Evolutionary conservation across 78 protist genomes (phyloP), one percentile per base, ranked within the genome.

Genomic region (Ministeria vibrans): DNA sequence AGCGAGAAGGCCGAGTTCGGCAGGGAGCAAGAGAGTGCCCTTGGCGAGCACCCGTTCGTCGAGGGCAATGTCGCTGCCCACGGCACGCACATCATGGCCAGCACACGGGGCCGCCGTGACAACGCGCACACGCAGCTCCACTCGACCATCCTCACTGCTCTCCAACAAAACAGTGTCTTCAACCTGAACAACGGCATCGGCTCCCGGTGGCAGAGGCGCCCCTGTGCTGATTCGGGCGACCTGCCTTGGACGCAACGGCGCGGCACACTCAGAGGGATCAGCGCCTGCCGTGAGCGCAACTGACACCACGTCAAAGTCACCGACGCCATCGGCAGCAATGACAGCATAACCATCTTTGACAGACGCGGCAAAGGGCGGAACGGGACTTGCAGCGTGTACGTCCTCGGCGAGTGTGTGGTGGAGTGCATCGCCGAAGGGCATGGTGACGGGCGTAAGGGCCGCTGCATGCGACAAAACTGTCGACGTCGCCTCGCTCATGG

Each of bases 301-400:
- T n/a, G n/a, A n/a, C 0, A 39, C 49, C 49, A 41, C 44, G 0
- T 7, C 55, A 4, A 36, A 63, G 45, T 0, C 55, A 32, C 80
- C 85, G 0, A 34, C 64, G 46, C 70, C 83, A 23, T 87, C 84
- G 23, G 68, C 41, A 9, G 87, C 62, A 4, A 34, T 27, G 45
- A 88, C 84, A 6, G 92, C 92, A 68, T 84, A 88, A 27, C 92
- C 92, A 34, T 88, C 92, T 82, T 79, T 88, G 70, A 88, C 71
- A 22, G 86, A 76, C 32, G 92, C 85, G 6, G 63, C 79, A 41
- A 84, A 83, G 27, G 88, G 76, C 3, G 92, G 92, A 23, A 64
- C 36, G 27, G 77, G 46, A 7, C 6, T 32, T 0, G 41, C 39
- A 0, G 88, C 46, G 2, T 0, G 0, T n/a, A 88, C 79, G 64